Base-by-base conservation (phyloP, 2,329 filamentous ascomycete genomes). In the Aureobasidium vineae region DNA sequence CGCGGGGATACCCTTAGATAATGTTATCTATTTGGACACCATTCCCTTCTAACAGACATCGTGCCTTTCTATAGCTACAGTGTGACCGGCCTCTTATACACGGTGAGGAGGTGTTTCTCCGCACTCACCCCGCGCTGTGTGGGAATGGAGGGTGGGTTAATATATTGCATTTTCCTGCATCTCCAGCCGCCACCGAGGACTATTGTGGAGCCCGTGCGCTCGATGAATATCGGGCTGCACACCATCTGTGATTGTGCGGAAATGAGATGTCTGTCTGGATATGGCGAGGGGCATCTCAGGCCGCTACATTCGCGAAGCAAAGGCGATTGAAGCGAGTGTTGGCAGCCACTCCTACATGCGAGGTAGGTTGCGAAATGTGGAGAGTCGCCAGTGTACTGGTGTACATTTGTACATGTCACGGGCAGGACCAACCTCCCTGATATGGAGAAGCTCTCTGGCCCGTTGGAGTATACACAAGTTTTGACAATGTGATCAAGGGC, bases 131-230 rank as follows among this genome's bases (percentile, higher is more conserved):
- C 57, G 57, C 57, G 43, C 43, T 41, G 41, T 26, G 43, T 61
- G 57, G 41, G 31, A 38, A 23, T 3, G 19, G 43, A 49, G 41
- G 45, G 57, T 59, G 54, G 57, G 57, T 61, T 36, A 61, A 61
- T 61, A 47, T 61, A 61, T 61, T 61, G 57, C 57, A 49, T 61
- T 45, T 59, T 36, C 3, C 26, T 47, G 54, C 54, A 59, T 59
- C 23, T 45, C 23, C 54, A 23, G 28, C 28, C 54, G 40, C 54
- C 54, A 59, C 54, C n/a, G 19, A 31, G 13, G 41, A 26, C 28
- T 57, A 40, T 28, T 33, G 31, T n/a, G 45, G 43, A 61, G 57
- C n/a, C 57, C 41, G 57, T 61, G 57, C 57, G 21, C 57, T 59
- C 36, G 23, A 19, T 45, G 19, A 45, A 8, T 28, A 26, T n/a